phyloP scores from a whole-genome alignment of 164 flowering plant species.

The Piper betle region DNA sequence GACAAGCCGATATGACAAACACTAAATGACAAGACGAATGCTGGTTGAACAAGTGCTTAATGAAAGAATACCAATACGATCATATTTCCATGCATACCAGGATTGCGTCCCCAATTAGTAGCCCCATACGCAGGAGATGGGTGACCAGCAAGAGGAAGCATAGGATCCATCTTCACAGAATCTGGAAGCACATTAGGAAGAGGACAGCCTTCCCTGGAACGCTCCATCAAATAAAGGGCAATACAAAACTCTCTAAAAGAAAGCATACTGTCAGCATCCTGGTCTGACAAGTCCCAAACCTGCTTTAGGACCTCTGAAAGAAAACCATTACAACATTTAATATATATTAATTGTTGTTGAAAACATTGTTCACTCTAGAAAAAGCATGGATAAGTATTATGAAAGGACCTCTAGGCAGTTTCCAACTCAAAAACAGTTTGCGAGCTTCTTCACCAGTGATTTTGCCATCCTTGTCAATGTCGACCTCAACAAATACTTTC shows the following conservation, averaged over 20 bases:
- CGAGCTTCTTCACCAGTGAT: conserved; percentile 91
- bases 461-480: conserved; percentile 86
- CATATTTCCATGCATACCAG: conserved; percentile 30
- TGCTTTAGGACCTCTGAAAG: conserved; percentile 84
- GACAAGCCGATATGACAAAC: conserved; percentile 9
- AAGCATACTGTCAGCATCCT: conserved; percentile 94
- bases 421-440: conserved; percentile 89
- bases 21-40: neutral
- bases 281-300: conserved; percentile 98
- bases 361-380: neutral
- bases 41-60: neutral
- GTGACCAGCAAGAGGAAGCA: conserved; percentile 44
- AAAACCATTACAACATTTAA: conserved; percentile 7
- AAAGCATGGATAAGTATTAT: neutral
- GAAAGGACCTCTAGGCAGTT: conserved; percentile 70
- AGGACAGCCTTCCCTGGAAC: conserved; percentile 82
- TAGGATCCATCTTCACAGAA: conserved; percentile 51
- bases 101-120: conserved; percentile 46
- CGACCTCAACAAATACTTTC: conserved; percentile 82
- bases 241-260: conserved; percentile 82
- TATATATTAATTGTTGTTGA: conserved; percentile 2
- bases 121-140: conserved; percentile 35
- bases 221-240: conserved; percentile 91
- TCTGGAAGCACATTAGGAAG: conserved; percentile 71
- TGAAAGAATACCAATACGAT: neutral